Evolutionary conservation across 2,329 filamentous ascomycete species (phyloP), one percentile per base, ranked within the genome.

Genomic region (Nannizziopsis barbatae): DNA sequence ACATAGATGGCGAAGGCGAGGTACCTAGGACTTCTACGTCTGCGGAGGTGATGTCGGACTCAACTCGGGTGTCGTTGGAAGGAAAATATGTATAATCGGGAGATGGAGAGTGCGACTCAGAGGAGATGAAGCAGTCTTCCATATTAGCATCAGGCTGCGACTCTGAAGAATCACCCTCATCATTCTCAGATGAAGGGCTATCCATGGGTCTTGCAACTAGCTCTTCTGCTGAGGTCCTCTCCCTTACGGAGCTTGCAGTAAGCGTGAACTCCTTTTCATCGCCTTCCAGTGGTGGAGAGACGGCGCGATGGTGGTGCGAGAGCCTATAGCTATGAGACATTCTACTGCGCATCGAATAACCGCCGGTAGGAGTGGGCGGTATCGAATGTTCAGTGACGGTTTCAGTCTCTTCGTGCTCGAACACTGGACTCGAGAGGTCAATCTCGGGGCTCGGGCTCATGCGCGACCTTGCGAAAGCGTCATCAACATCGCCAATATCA

Each of bases 371-470:
- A 18, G 41, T 45, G 4, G 41, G 46, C 11, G 51, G 47, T 31
- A 39, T 50, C 46, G 32, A 50, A 41, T 3, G 50, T 40, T 9
- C 43, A 41, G 30, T 40, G 45, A 65, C 56, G 56, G 49, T 47
- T 58, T 50, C 41, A 60, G 58, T 44, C 56, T 81, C 64, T 67
- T 84, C 1, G 74, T 93, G 50, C 15, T 95, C 88, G 52, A 93
- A 84, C 60, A 95, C 87, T 12, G 84, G 83, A 12, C 84, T 83
- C 1, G 86, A 93, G 8, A 98, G 74, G 60, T 96, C 90, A 18
- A 96, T 81, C 69, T 96, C 92, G 0, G 92, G 92, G 40, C 88
- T 95, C 0, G 87, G 86, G 57, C 88, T 95, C 56, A 93, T 72
- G 56, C 86, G 80, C 51, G 69, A 68, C 37, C 80, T 75, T 56